phyloP scores from a whole-genome alignment of 441 rosid species.

The Erodium trifolium region DNA sequence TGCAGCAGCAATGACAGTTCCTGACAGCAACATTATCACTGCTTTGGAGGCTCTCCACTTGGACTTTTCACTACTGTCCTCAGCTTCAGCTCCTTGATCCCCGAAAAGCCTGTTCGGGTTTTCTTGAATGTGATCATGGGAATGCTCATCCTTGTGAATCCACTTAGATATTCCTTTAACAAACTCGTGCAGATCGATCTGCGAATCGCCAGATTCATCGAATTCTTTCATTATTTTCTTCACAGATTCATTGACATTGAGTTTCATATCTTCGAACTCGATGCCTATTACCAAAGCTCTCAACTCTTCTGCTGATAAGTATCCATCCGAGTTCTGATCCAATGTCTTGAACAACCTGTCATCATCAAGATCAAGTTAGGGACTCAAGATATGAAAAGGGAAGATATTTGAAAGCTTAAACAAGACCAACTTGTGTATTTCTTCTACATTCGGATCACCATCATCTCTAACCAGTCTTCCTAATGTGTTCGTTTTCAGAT shows the following conservation, averaged over 20 bases:
- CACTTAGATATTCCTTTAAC: constrained; percentile 23
- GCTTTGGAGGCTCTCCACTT: constrained; percentile 24
- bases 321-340: constrained; percentile 19
- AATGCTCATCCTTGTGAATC: constrained; percentile 17
- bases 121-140: not conserved
- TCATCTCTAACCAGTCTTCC: constrained; percentile 17
- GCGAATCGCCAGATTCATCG: constrained; percentile 19
- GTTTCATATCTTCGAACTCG: constrained; percentile 19
- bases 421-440: constrained; percentile 14
- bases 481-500: constrained; percentile 8
- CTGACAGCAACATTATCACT: constrained; percentile 23
- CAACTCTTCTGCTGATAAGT: constrained; percentile 16
- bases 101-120: constrained; percentile 5
- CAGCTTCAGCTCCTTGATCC: constrained; percentile 14
- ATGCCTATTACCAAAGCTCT: constrained; percentile 19
- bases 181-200: constrained; percentile 21
- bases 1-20: constrained; percentile 23
- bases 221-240: constrained; percentile 19
- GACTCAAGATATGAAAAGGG: not conserved
- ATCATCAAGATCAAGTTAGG: not conserved
- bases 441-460: constrained; percentile 17
- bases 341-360: constrained; percentile 15
- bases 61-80: not conserved
- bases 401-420: not conserved
- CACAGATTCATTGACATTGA: constrained; percentile 19